Evolutionary conservation across 768 basidiomycete species (phyloP), one percentile per base, ranked within the genome.

Genomic region (Terana coerulea): DNA sequence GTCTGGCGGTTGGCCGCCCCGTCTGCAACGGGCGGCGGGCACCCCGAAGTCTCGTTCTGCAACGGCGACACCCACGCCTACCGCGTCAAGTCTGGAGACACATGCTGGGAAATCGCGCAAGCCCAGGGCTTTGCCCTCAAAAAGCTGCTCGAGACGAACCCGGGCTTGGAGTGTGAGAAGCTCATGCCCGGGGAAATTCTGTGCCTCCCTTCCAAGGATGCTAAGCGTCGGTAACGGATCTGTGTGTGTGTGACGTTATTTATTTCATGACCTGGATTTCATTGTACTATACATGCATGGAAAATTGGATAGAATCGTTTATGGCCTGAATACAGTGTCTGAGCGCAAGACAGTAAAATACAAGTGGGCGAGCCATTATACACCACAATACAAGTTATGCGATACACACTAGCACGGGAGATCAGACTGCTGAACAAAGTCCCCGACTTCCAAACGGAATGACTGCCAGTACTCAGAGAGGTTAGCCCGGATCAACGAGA

Each of bases 81-180:
- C 31, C 45, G 19, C 17, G 45, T 46, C 12, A 9, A 17, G n/a
- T 11, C 19, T 6, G 45, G 31, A 22, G 45, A 46, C 22, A 46
- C 75, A 8, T 86, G 84, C 60, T 86, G 83, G 83, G 79, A 78
- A 11, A 72, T 86, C 31, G 71, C 79, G 19, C 69, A 67, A 33
- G 64, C 66, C 15, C 64, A 78, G 50, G 77, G 76, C 9, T 77
- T 75, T 52, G 69, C 70, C 14, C 43, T 82, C 55, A 81, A 84
- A n/a, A 69, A 72, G 49, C 65, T 86, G 8, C 39, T 21, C 25
- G 45, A 72, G 36, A 65, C 75, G 26, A 86, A 86, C 57, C 69
- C 72, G 12, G 71, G 73, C 52, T 59, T 84, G 34, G 64, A 76
- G 15, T 86, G 84, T 61, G 75, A 72, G 15, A 65, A 68, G 29